These are phyloP conservation scores for Lolium rigidum DNA, from an alignment of 176 grass and related monocot species.

Conservation along the genomic window DNA sequence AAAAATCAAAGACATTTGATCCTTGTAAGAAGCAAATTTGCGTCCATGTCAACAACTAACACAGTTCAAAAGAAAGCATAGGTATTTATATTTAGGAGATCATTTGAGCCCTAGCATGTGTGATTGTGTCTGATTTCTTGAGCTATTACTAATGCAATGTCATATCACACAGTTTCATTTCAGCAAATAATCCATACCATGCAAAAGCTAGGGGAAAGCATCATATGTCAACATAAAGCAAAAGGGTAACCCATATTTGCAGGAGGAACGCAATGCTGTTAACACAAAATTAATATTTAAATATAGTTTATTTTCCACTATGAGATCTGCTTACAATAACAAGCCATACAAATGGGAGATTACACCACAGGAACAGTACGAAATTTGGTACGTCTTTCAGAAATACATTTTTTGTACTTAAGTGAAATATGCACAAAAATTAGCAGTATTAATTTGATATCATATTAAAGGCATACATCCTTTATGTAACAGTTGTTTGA, in stretches of 20 bases:
- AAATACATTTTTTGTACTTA: not conserved
- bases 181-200: not conserved
- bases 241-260: not conserved
- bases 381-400: not conserved
- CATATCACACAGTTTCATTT: not conserved
- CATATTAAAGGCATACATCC: not conserved
- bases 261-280: not conserved
- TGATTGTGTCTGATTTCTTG: not conserved
- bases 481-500: not conserved
- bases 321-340: not conserved
- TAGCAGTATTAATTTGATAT: not conserved
- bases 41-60: constrained; percentile 12
- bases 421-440: not conserved
- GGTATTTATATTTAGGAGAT: not conserved
- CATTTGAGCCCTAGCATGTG: not conserved
- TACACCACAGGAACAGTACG: not conserved
- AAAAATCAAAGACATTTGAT: constrained; percentile 3
- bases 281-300: constrained; percentile 3
- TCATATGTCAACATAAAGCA: not conserved
- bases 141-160: not conserved
- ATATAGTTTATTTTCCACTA: not conserved
- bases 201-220: not conserved
- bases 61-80: not conserved
- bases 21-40: not conserved
- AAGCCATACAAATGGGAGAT: not conserved